Evolutionary conservation across 257 asterid species (phyloP).

Genomic region (Solanum bulbocastanum): DNA sequence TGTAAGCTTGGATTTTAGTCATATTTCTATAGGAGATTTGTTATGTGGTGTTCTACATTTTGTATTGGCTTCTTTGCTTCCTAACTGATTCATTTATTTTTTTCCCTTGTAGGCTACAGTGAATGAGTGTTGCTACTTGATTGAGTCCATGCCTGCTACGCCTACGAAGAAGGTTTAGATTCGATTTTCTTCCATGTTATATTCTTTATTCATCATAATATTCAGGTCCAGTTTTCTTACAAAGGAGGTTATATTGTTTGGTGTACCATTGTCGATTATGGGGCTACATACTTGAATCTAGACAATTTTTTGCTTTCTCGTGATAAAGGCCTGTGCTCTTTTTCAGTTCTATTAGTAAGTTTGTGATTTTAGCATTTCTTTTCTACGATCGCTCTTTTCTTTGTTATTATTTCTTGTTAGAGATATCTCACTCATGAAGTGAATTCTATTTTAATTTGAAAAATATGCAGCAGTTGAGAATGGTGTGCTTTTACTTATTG

Average conservation of each 20-base stretch:
- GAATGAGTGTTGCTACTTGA: constrained; percentile 5
- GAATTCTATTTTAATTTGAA: background rate
- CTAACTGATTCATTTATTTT: constrained; percentile 3
- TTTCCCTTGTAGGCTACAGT: constrained; percentile 11
- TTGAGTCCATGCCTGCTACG: constrained; percentile 55
- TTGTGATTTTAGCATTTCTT: background rate
- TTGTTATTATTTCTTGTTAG: background rate
- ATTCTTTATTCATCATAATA: background rate
- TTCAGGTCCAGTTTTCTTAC: background rate
- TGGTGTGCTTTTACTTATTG: background rate
- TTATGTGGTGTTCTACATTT: background rate
- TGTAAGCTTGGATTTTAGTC: background rate
- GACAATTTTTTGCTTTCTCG: background rate
- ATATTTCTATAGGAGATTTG: background rate
- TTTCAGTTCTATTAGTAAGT: background rate
- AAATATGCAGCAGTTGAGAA: background rate
- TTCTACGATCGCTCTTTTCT: background rate
- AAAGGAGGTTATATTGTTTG: background rate
- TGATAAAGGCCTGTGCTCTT: background rate
- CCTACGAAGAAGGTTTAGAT: constrained; percentile 47
- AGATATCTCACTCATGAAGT: background rate
- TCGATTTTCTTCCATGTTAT: background rate
- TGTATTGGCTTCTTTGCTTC: background rate
- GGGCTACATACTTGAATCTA: background rate
- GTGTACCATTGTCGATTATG: background rate